These are phyloP conservation scores for Zygoascus flipseniorum DNA, from an alignment of 805 yeast species.

Conservation along the genomic window DNA sequence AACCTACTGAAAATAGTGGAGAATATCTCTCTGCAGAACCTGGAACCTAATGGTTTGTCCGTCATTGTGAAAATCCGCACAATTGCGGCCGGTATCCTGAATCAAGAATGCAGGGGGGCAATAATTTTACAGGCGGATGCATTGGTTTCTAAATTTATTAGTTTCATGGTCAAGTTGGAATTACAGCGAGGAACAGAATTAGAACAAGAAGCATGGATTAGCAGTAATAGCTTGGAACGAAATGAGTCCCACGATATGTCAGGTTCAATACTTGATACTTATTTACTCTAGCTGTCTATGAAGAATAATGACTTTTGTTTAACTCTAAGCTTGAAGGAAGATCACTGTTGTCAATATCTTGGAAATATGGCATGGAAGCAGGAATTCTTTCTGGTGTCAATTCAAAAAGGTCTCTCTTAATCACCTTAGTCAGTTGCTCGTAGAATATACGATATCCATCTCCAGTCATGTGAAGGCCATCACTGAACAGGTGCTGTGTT, in stretches of 20 bases:
- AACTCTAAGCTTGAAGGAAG: background rate
- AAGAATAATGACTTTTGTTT: no score
- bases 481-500: slow-evolving; percentile 28
- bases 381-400: slow-evolving; percentile 12
- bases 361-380: background rate
- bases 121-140: slow-evolving; percentile 3
- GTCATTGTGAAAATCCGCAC: slow-evolving; percentile 5
- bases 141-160: slow-evolving; percentile 5
- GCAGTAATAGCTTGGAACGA: no score
- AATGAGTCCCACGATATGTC: no score
- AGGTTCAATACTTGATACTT: no score
- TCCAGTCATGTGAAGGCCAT: slow-evolving; percentile 57
- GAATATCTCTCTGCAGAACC: slow-evolving; percentile 6
- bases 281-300: no score
- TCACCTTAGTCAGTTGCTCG: slow-evolving; percentile 33
- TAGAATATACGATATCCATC: slow-evolving; percentile 44
- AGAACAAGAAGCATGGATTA: background rate
- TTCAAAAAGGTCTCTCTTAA: slow-evolving; percentile 41
- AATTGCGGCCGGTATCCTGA: slow-evolving; percentile 5
- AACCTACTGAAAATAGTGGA: slow-evolving; percentile 3
- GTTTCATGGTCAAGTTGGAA: slow-evolving; percentile 7
- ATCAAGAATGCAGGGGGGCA: background rate
- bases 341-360: slow-evolving; percentile 1
- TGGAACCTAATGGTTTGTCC: slow-evolving; percentile 11
- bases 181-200: slow-evolving; percentile 4